Conservation (phyloP, 164 flowering plant genomes). For the Kingdonia uniflora region DNA sequence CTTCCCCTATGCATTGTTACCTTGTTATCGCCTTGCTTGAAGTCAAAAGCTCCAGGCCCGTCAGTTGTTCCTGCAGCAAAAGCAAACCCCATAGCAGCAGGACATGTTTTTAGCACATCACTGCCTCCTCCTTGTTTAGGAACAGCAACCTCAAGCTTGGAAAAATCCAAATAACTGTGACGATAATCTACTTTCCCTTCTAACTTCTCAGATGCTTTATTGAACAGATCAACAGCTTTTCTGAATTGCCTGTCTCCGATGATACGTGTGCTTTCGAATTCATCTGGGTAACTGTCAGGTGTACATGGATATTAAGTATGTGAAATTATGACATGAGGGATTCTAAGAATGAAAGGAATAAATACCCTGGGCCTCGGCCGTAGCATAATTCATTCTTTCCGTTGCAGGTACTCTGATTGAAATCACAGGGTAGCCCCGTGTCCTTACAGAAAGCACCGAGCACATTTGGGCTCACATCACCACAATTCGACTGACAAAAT, state of each 20-base stretch:
- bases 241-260: conserved; percentile 86
- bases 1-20: conserved; percentile 19
- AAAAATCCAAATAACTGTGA: conserved; percentile 69
- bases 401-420: conserved; percentile 96
- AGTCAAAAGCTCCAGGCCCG: conserved; percentile 99
- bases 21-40: conserved; percentile 86
- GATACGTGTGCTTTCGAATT: conserved; percentile 91
- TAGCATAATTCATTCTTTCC: conserved; percentile 95
- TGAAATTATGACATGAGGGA: background rate
- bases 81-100: conserved; percentile 97
- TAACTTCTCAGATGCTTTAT: conserved; percentile 66
- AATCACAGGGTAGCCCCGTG: conserved; percentile 94
- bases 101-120: conserved; percentile 74
- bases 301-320: background rate
- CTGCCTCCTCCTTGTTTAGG: conserved; percentile 45
- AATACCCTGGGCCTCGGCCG: conserved; percentile 97
- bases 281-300: conserved; percentile 74
- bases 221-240: conserved; percentile 74
- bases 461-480: conserved; percentile 99
- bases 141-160: conserved; percentile 69
- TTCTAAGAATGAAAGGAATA: background rate
- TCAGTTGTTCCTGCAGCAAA: conserved; percentile 99
- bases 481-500: conserved; percentile 95
- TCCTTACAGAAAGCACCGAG: conserved; percentile 91
- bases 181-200: conserved; percentile 75